These are phyloP conservation scores for Pseudonitzschia multistriata DNA, from an alignment of 108 stramenopile species.

Conservation along the genomic window DNA sequence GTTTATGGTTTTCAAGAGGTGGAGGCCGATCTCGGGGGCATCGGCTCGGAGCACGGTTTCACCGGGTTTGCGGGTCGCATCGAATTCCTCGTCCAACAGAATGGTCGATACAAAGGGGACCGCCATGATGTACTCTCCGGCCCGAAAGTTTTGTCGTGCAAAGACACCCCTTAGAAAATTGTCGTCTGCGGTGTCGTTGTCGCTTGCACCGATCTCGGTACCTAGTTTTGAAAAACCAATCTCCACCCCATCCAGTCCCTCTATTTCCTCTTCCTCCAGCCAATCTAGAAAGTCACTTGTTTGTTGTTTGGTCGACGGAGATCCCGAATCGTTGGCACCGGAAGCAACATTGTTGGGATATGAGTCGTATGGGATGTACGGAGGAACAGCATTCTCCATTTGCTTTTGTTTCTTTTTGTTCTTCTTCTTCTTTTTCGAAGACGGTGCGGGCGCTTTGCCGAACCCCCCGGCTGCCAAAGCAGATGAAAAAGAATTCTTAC, in stretches of 20 bases:
- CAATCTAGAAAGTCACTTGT: slow-evolving; percentile 15
- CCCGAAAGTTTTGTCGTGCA: slow-evolving; percentile 9
- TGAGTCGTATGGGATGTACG: background rate
- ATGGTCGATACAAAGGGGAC: slow-evolving; percentile 30
- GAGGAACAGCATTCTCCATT: background rate
- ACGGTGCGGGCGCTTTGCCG: background rate
- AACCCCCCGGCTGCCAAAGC: slow-evolving; percentile 1
- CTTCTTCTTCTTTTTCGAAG: slow-evolving; percentile 1
- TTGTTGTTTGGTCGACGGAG: background rate
- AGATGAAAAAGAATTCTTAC: background rate
- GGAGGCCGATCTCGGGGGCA: slow-evolving; percentile 4
- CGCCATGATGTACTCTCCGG: slow-evolving; percentile 36
- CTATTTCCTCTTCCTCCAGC: slow-evolving; percentile 28
- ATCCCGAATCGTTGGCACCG: background rate
- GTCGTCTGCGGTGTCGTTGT: background rate
- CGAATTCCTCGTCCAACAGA: slow-evolving; percentile 26
- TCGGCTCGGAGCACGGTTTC: background rate
- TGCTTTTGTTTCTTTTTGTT: background rate
- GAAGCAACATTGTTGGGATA: background rate
- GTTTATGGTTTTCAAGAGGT: slow-evolving; percentile 6
- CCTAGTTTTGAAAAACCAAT: background rate
- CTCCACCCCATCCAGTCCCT: slow-evolving; percentile 26
- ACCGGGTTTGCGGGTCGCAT: background rate
- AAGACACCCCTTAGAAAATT: slow-evolving; percentile 22
- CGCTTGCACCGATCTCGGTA: background rate